Evolutionary conservation across 176 grass and related monocot species (phyloP), one percentile per base, ranked within the genome.

Genomic region (Bolboschoenus planiculmis): DNA sequence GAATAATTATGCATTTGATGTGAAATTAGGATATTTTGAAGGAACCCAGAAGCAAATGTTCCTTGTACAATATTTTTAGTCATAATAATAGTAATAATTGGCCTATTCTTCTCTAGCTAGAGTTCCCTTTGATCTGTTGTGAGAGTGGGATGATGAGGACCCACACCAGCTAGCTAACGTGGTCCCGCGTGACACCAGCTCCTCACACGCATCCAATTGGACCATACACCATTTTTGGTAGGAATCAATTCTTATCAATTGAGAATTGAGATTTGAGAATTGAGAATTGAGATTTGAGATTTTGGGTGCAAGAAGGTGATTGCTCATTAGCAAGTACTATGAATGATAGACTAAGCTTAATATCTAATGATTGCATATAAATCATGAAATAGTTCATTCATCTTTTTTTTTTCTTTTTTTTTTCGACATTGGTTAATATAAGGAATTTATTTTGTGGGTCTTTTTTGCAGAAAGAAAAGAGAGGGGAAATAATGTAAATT

Each of bases 221-320:
- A 51, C 47, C 31, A 48, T 58, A 64, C 48, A 42, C 80, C 37
- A 82, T 66, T 65, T 81, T 82, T 82, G 33, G 80, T 82, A 46
- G 39, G 36, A 82, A 82, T 82, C 80, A 82, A 82, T 82, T 44
- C 57, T 80, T 63, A 82, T 82, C 80, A 63, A 82, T 65, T 63
- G 66, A 82, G 60, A 77, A 77, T 53, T 77, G 44, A 51, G 27
- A 77, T n/a, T n/a, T n/a, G n/a, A n/a, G n/a, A 63, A 82, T 65
- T 63, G 66, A 82, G 60, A 77, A 77, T 53, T 77, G 44, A 51
- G 27, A 77, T n/a, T n/a, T n/a, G n/a, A n/a, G n/a, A n/a, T n/a
- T n/a, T n/a, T n/a, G n/a, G 72, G 46, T 77, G 72, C 72, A 53
- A 53, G 72, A 77, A 30, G 72, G 46, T 77, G 44, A 77, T 51